Percentiles rank a stretch among this genome's conserved stretches.
phyloP scores from a whole-genome alignment of 1,284 basidiomycete genomes.

The Termitomyces sp. region DNA sequence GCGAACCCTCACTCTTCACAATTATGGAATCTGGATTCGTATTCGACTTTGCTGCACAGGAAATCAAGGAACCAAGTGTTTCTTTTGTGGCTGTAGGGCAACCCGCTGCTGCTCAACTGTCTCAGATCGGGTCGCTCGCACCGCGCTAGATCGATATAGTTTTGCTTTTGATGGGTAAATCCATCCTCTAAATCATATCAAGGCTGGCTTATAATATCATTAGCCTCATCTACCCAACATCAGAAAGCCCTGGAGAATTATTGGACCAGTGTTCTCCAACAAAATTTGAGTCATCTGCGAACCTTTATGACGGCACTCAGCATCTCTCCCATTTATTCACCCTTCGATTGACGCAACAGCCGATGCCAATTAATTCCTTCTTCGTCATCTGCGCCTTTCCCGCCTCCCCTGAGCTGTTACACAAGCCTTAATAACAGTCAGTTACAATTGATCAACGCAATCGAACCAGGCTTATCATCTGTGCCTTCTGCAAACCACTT shows the following conservation, averaged over 20 bases:
- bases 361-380: conserved; percentile 30
- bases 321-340: conserved; percentile 49
- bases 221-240: conserved; percentile 54
- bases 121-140: conserved; percentile 35
- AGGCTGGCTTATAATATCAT: conserved; percentile 7
- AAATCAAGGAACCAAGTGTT: conserved; percentile 35
- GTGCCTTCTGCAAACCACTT: conserved; percentile 30
- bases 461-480: conserved; percentile 44
- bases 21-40: conserved; percentile 43
- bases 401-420: conserved; percentile 57
- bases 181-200: conserved; percentile 3
- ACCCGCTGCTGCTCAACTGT: conserved; percentile 41
- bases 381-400: conserved; percentile 41
- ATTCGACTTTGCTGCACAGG: conserved; percentile 57
- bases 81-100: conserved; percentile 44
- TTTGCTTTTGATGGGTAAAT: conserved; percentile 46
- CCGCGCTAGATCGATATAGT: conserved; percentile 48
- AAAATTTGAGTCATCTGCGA: conserved; percentile 35
- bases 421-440: conserved; percentile 39
- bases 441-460: conserved; percentile 34
- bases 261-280: conserved; percentile 51
- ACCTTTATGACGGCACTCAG: conserved; percentile 42
- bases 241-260: conserved; percentile 43
- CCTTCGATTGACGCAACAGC: conserved; percentile 45
- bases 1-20: conserved; percentile 31